Evolutionary conservation across 306 rosid genomes (phyloP), one percentile per base, ranked within the genome.

Genomic region (Citrullus mucosospermus): DNA sequence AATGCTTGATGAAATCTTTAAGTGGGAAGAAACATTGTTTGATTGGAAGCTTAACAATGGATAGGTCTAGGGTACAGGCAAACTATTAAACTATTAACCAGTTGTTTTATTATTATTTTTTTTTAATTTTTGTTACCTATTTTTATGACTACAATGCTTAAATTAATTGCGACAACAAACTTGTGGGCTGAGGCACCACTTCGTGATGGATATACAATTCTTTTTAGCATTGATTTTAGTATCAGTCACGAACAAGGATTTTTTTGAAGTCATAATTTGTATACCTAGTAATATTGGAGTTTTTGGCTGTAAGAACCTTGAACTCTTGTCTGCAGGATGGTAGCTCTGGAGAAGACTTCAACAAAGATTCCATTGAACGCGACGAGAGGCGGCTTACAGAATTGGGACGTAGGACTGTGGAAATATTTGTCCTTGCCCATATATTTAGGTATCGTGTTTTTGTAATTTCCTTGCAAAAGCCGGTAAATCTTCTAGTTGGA

Each of bases 301-400:
- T 46, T 18, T 13, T 15, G 22, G 59, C 15, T 72, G 41, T 28
- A 72, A 34, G 72, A 74, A 65, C 63, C 20, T 60, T 84, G 67
- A 56, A 46, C 76, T 60, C 73, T 53, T 63, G 44, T 67, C 48
- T 71, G 65, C 83, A 96, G 99, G 99, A 96, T 83, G 97, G 94
- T 65, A 92, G 85, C 82, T 87, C 97, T 17, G 99, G 99, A 65
- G 99, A 96, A 85, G 99, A 93, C 83, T 91, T 92, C 80, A 91
- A 89, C 82, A 96, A 93, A 81, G 99, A 96, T 87, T 91, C 99
- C 81, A 87, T 88, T 65, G 98, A 92, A 85, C 97, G 93, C 22
- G 99, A 92, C 86, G 98, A 96, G 89, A 88, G 96, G 84, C 97
- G 93, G 77, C 97, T 96, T 66, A 93, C 98, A 20, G 98, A 96